A percentile compares a stretch with the other conserved stretches of the same genome.
Conservation (phyloP, 1,139 yeast genomes). For the Geotrichum bryndzae region DNA sequence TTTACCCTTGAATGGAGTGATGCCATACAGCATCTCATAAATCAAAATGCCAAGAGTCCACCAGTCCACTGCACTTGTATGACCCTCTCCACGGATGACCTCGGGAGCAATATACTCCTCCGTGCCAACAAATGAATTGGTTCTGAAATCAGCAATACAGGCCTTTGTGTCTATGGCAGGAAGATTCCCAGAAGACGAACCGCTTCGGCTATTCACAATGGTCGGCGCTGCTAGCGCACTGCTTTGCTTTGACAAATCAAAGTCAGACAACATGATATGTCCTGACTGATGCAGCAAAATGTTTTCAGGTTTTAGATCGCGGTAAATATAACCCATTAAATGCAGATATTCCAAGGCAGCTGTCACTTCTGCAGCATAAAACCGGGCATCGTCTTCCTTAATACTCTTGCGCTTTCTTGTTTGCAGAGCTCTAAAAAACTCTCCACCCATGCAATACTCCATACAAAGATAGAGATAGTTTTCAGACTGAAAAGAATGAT, state of each 20-base stretch:
- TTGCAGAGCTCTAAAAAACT: slow-evolving; percentile 91
- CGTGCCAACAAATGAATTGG: slow-evolving; percentile 96
- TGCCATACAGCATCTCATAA: slow-evolving; percentile 90
- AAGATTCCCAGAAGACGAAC: slow-evolving; percentile 29
- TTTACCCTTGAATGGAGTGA: slow-evolving; percentile 91
- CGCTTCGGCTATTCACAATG: slow-evolving; percentile 42
- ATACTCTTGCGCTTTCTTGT: slow-evolving; percentile 83
- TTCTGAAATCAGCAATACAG: slow-evolving; percentile 90
- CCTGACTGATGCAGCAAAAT: slow-evolving; percentile 90
- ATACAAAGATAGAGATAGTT: slow-evolving; percentile 87
- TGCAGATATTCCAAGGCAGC: slow-evolving; percentile 95
- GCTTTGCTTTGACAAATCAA: slow-evolving; percentile 87
- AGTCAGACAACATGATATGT: slow-evolving; percentile 94
- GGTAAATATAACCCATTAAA: slow-evolving; percentile 90
- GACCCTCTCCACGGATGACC: slow-evolving; percentile 93
- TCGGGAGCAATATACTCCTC: slow-evolving; percentile 98
- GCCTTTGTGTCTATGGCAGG: slow-evolving; percentile 77
- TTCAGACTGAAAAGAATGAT: slow-evolving; percentile 93
- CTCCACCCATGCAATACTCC: slow-evolving; percentile 99
- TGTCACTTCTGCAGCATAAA: slow-evolving; percentile 96
- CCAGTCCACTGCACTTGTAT: slow-evolving; percentile 97
- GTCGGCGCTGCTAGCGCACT: slow-evolving; percentile 50
- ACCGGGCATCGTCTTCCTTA: slow-evolving; percentile 82
- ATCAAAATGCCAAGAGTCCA: slow-evolving; percentile 94
- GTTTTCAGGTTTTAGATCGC: slow-evolving; percentile 94